Base-by-base conservation (phyloP, 257 asterid genomes). In the Lantana camara region DNA sequence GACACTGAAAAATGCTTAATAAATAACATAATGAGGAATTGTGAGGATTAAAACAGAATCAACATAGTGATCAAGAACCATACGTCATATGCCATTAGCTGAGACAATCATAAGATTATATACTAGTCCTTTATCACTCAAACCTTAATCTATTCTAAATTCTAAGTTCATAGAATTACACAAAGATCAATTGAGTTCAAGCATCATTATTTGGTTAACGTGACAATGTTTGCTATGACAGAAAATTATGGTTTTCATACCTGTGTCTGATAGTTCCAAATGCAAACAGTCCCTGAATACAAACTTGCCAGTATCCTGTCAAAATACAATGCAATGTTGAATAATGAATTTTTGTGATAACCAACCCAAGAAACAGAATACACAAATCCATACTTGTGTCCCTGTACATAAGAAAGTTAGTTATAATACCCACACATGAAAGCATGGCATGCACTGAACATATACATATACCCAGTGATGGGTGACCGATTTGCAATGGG, bases 181-280 rank as follows among this genome's bases (percentile, higher is more conserved):
- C 37, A 42, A 63, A 51, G 30, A 44, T 47, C 70, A 59, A 59
- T 38, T 22, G 41, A 30, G 59, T 27, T 61, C 30, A 40, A 27
- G 49, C 14, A 16, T 64, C 50, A 62, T 30, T 47, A 30, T 35
- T 53, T 54, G 21, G 47, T 23, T 21, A 14, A 29, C 34, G n/a
- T 4, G n/a, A 48, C 27, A 44, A 41, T 27, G 49, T 38, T 46
- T 27, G 34, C 34, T 24, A 42, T 27, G 40, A 54, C 45, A 37
- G 14, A 52, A 41, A 58, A 40, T 57, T 21, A 53, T 32, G 7
- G 21, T 42, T 21, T 29, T 9, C 65, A 37, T 79, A 92, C 97
- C 98, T 92, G 98, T 45, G 82, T 83, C 83, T 89, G 98, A 80
- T 86, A 92, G 79, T 92, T 92, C 98, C 96, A 89, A 53, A 92